Percentiles rank a stretch among this genome's conserved stretches.
phyloP scores from a whole-genome alignment of 441 rosid species.

The Croton laevigatus region DNA sequence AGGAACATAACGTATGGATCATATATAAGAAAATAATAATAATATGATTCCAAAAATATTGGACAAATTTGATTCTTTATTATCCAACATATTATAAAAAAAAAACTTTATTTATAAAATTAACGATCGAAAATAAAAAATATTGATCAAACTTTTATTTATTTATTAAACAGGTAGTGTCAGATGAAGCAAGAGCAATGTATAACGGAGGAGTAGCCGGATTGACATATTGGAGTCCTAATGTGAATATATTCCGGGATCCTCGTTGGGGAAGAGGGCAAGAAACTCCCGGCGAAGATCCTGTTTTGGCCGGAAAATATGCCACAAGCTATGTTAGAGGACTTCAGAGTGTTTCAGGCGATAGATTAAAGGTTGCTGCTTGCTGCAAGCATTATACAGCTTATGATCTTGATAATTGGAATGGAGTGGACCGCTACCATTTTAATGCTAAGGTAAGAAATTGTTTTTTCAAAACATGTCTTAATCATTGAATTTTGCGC shows the following conservation, averaged over 20 bases:
- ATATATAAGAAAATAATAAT: too few relatives aligned
- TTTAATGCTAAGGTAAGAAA: slow-evolving; percentile 72
- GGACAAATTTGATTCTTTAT: neutral
- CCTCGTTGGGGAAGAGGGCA: slow-evolving; percentile 98
- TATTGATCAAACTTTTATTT: too few relatives aligned
- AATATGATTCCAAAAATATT: neutral
- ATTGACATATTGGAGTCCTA: slow-evolving; percentile 94
- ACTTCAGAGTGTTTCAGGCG: slow-evolving; percentile 57
- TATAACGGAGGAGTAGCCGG: slow-evolving; percentile 89
- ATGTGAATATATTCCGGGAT: slow-evolving; percentile 85
- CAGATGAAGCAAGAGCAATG: slow-evolving; percentile 97
- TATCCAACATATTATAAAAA: too few relatives aligned
- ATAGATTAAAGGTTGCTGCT: slow-evolving; percentile 80
- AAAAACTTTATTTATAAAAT: too few relatives aligned
- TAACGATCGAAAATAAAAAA: too few relatives aligned
- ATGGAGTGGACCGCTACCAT: slow-evolving; percentile 79
- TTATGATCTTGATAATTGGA: slow-evolving; percentile 94
- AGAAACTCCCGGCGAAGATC: slow-evolving; percentile 98
- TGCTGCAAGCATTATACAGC: slow-evolving; percentile 97
- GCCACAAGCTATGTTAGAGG: slow-evolving; percentile 89
- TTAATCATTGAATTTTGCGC: neutral
- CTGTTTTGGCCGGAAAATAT: slow-evolving; percentile 70
- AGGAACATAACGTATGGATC: too few relatives aligned
- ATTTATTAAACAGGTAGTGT: slow-evolving; percentile 66
- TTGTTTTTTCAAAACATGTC: neutral